Evolutionary conservation across 495 filamentous ascomycete species (phyloP), one percentile per base, ranked within the genome.

Genomic region (Rhypophila decipiens): DNA sequence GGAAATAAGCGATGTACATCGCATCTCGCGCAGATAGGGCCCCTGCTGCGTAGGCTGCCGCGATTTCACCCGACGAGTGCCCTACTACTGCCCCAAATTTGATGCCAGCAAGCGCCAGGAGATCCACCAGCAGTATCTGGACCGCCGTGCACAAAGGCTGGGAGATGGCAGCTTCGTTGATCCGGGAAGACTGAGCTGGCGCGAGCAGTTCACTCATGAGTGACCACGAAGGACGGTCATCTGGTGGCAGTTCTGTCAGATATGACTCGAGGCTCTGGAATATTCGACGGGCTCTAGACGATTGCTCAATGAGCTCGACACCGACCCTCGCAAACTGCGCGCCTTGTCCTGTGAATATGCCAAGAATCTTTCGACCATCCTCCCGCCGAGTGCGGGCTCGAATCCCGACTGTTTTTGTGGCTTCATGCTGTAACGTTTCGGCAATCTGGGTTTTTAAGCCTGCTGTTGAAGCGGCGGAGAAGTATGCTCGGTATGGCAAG

Each of bases 41-140:
- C 5, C 72, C 71, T 3, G 56, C 45, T 9, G 70, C 53, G 47
- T 72, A 75, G 1, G 65, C 65, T 1, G 63, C 65, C 2, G 61
- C 59, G 52, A 83, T 82, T 50, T 83, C 79, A 4, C 79, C 79
- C 50, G 71, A 76, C 1, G 79, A 83, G 50, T 84, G 78, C 1
- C 80, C 80, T 4, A 80, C 63, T 0, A 79, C 76, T 22, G 67
- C 65, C 24, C 45, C 42, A 1, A 76, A 74, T 7, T 42, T 39
- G 5, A 83, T 64, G 20, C 67, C 68, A 57, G 71, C 72, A 24
- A 55, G 60, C 11, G 47, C 43, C 3, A 83, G 55, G 4, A 8
- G 78, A 47, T 5, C 73, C 1, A 78, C 69, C 12, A 83, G 47
- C 1, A 67, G 68, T n/a, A 77, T 58, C 41, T 77, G 73, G 0